These are phyloP conservation scores for Herpotrichia juniperi DNA, from an alignment of 2,329 filamentous ascomycete species.

Conservation along the genomic window DNA sequence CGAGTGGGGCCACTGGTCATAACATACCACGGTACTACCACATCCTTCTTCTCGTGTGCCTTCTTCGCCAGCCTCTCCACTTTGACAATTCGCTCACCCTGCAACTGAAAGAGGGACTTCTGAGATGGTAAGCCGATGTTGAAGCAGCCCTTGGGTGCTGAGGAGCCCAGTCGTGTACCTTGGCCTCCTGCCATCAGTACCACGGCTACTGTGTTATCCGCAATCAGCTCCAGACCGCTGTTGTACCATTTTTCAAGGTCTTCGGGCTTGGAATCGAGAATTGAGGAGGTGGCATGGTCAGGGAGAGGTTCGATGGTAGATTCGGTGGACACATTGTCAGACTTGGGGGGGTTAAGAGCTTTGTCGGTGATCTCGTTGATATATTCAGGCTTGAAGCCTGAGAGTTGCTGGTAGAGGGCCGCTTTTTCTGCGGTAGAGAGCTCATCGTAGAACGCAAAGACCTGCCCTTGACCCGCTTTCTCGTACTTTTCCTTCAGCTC, in stretches of 20 bases:
- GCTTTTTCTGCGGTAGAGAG: constrained; percentile 76
- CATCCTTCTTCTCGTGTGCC: constrained; percentile 63
- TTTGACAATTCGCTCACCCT: constrained; percentile 91
- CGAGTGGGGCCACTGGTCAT: constrained; percentile 98
- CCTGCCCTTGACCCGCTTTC: constrained; percentile 77
- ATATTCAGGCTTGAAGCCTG: constrained; percentile 78
- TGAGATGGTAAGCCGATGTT: constrained; percentile 91
- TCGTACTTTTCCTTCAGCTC: constrained; percentile 75
- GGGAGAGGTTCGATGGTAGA: constrained; percentile 82
- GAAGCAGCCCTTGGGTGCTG: constrained; percentile 95
- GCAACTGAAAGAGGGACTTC: constrained; percentile 97
- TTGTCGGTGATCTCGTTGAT: constrained; percentile 87
- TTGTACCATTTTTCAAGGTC: constrained; percentile 87
- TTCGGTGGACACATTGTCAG: constrained; percentile 58
- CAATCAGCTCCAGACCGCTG: constrained; percentile 68
- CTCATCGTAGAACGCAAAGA: constrained; percentile 86
- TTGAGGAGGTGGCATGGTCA: constrained; percentile 82
- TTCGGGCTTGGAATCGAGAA: constrained; percentile 82
- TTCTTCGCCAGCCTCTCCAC: constrained; percentile 80
- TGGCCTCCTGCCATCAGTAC: constrained; percentile 98
- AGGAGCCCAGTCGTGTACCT: constrained; percentile 92
- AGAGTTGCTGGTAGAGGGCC: constrained; percentile 79
- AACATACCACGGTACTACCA: constrained; percentile 92
- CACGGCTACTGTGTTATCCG: constrained; percentile 76
- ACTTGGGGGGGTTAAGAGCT: constrained; percentile 77